These are phyloP conservation scores for Leccinum griseonigrum DNA, from an alignment of 1,284 basidiomycete genomes.

Conservation along the genomic window DNA sequence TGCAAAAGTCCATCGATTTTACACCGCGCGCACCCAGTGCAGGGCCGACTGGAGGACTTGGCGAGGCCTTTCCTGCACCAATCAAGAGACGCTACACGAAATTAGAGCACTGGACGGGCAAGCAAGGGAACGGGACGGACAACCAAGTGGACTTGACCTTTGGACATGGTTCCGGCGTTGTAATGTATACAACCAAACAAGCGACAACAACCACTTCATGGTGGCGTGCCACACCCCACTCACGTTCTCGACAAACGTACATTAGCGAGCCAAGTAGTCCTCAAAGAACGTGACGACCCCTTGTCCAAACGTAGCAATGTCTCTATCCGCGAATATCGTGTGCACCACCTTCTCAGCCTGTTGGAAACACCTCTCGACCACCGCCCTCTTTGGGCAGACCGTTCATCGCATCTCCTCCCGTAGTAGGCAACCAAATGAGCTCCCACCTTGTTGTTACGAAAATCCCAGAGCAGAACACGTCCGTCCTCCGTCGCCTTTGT, in stretches of 20 bases:
- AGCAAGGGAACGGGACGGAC: constrained; percentile 22
- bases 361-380: constrained; percentile 32
- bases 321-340: constrained; percentile 39
- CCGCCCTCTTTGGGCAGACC: constrained; percentile 33
- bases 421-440: constrained; percentile 8
- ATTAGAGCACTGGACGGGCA: constrained; percentile 6
- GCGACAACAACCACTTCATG: constrained; percentile 9
- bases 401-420: constrained; percentile 21
- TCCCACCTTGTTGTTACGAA: constrained; percentile 44
- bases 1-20: constrained; percentile 99
- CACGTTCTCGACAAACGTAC: background rate
- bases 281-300: constrained; percentile 42
- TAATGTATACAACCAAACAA: constrained; percentile 22
- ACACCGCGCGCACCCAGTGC: constrained; percentile 97
- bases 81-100: constrained; percentile 72
- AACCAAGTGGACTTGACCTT: constrained; percentile 34
- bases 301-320: constrained; percentile 42
- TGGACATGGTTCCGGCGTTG: constrained; percentile 25
- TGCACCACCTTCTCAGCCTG: constrained; percentile 40
- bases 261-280: constrained; percentile 25
- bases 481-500: constrained; percentile 47
- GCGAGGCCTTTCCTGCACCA: constrained; percentile 92
- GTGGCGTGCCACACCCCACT: constrained; percentile 12
- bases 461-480: constrained; percentile 48
- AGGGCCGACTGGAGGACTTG: constrained; percentile 95